Percentiles rank a stretch among this genome's conserved stretches.
Conservation (phyloP, 2,329 filamentous ascomycete genomes). For the Dactylellina leptospora region DNA sequence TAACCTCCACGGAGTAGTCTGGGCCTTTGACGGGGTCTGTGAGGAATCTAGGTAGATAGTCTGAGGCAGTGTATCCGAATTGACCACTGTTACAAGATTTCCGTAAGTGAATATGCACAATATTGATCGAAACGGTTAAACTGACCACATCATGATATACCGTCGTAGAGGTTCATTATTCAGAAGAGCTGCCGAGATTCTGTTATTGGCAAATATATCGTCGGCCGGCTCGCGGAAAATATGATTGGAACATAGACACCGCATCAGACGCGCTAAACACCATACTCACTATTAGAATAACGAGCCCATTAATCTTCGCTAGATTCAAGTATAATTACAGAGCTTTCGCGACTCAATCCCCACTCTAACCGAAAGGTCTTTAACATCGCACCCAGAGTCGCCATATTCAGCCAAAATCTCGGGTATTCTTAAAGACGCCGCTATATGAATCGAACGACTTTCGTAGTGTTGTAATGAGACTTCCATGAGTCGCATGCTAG, state of each 20-base stretch:
- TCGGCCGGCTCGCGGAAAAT: constrained; percentile 58
- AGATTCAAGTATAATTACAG: constrained; percentile 54
- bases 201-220: constrained; percentile 60
- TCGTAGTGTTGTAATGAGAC: constrained; percentile 60
- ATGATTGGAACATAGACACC: constrained; percentile 60
- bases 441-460: constrained; percentile 59
- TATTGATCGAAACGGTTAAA: constrained; percentile 7
- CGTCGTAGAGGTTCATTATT: constrained; percentile 60
- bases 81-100: constrained; percentile 55
- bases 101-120: not conserved
- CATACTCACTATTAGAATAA: not conserved
- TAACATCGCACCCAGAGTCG: constrained; percentile 56
- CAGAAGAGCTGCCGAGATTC: constrained; percentile 59
- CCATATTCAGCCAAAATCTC: constrained; percentile 58
- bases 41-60: constrained; percentile 58
- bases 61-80: constrained; percentile 59
- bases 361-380: constrained; percentile 55
- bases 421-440: constrained; percentile 59
- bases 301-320: not conserved
- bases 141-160: constrained; percentile 60
- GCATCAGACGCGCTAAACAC: constrained; percentile 58
- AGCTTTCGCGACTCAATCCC: constrained; percentile 59
- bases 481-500: constrained; percentile 58
- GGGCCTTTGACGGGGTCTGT: constrained; percentile 57
- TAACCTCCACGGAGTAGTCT: constrained; percentile 58